Evolutionary conservation across 768 basidiomycete genomes (phyloP), one percentile per base, ranked within the genome.

Genomic region (Hortiboletus flavorubellus): DNA sequence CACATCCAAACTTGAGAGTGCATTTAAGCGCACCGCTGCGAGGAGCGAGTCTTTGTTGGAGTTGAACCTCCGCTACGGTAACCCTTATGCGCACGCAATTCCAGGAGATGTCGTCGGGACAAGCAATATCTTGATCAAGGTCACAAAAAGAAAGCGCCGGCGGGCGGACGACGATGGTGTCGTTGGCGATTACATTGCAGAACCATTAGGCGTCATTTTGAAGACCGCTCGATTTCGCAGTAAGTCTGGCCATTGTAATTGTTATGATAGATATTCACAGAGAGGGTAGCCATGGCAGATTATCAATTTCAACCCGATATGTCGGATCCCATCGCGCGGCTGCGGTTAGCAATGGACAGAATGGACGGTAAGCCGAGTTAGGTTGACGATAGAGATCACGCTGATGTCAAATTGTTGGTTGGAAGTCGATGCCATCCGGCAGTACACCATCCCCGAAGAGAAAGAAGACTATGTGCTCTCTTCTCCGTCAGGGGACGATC

Each of bases 221-320:
- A 93, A 89, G 73, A 91, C 93, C 4, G 88, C 85, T 49, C 80
- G 96, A 50, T 98, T 98, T 74, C 81, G 95, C 73, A 87, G 96
- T 95, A 65, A 72, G 87, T 77, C 50, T 23, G 21, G 46, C 39
- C 35, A n/a, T 42, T 51, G 21, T 6, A 8, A 12, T 23, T 21
- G 8, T 41, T 8, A n/a, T 33, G 37, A n/a, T 10, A 11, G 15
- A n/a, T 34, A 7, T 48, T 54, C 44, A 64, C 46, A 33, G 30
- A n/a, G 21, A 51, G 34, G 51, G 33, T 54, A 98, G 96, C 86
- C 54, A 93, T 98, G 90, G 91, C 86, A 38, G 96, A 98, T 69
- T 97, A 85, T 68, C 94, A 97, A 70, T 97, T 85, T 70, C 81
- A 86, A 56, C 92, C 92, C 2, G 78, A 88, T 53, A 73, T 78